Evolutionary conservation across 2,329 filamentous ascomycete species (phyloP).

Genomic region (Calycina marina): DNA sequence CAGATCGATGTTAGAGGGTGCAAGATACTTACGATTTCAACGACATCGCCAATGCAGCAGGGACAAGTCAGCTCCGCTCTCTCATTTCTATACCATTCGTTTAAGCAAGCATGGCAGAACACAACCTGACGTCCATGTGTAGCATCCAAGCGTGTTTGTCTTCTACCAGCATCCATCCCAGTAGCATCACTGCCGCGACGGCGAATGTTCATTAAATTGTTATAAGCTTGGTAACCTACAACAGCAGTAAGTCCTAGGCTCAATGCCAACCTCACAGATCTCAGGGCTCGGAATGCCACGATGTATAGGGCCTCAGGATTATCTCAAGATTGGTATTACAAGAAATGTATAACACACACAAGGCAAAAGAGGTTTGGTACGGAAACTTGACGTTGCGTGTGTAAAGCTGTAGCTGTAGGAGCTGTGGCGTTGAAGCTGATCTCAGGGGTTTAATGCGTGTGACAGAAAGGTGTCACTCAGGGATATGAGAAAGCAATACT

Average conservation of each 20-base stretch:
- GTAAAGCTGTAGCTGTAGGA: no score
- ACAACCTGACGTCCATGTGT: conserved; percentile 52
- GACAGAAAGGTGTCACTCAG: no score
- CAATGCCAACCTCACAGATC: conserved; percentile 37
- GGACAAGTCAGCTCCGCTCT: conserved; percentile 56
- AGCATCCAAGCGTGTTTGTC: conserved; percentile 32
- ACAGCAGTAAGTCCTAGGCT: conserved; percentile 45
- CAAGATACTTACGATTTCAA: conserved; percentile 67
- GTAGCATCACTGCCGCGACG: no score
- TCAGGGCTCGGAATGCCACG: conserved; percentile 41
- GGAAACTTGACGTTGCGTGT: no score
- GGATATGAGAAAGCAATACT: no score
- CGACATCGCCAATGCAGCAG: conserved; percentile 61
- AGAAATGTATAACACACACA: no score
- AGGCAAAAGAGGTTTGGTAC: no score
- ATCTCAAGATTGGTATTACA: no score
- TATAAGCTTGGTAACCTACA: conserved; percentile 35
- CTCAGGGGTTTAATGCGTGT: no score
- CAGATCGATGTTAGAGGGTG: no score
- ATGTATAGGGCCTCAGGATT: conserved; percentile 19
- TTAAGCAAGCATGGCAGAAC: conserved; percentile 68
- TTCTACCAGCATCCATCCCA: conserved; percentile 19
- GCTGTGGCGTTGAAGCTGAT: no score
- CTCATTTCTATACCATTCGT: conserved; percentile 69
- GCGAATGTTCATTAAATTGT: no score